A percentile compares a stretch with the other conserved stretches of the same genome.
Conservation (phyloP, 2,329 filamentous ascomycete species). For the Thelonectria discophora region DNA sequence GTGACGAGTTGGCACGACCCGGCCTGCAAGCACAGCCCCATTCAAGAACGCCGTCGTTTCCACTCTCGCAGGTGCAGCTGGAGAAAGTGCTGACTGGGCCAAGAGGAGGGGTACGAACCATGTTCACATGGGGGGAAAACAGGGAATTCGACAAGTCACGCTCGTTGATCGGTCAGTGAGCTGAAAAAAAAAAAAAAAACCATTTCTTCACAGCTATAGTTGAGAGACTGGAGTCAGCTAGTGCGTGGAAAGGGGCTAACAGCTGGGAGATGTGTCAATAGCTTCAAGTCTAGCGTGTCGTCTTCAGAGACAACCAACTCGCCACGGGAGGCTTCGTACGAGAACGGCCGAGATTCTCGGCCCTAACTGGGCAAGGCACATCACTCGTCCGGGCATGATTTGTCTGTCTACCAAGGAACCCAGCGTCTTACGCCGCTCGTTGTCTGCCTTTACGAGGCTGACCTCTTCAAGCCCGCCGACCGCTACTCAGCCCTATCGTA, state of each 20-base stretch:
- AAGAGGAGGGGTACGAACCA: slow-evolving; percentile 7
- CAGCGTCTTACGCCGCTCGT: not conserved
- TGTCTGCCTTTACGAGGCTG: slow-evolving; percentile 8
- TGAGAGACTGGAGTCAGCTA: too few species aligned
- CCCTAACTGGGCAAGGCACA: not conserved
- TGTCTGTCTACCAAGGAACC: too few species aligned
- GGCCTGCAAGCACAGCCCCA: slow-evolving; percentile 20
- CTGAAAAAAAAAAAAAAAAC: too few species aligned
- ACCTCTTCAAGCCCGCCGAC: not conserved
- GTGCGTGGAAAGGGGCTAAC: too few species aligned
- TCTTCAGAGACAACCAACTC: not conserved
- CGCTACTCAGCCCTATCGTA: slow-evolving; percentile 18
- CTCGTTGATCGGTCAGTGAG: not conserved
- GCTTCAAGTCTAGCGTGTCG: not conserved
- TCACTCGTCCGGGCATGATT: not conserved
- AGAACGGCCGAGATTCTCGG: not conserved
- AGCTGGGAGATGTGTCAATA: not conserved
- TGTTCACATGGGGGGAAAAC: not conserved
- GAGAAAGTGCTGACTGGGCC: slow-evolving; percentile 13
- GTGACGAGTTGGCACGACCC: not conserved
- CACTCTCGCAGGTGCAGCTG: slow-evolving; percentile 14
- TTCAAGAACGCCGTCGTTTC: slow-evolving; percentile 20
- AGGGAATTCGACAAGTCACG: not conserved
- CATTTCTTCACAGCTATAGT: not conserved
- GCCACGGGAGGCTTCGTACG: not conserved